phyloP scores from a whole-genome alignment of 2,329 filamentous ascomycete genomes.

The Apiospora arundinis region DNA sequence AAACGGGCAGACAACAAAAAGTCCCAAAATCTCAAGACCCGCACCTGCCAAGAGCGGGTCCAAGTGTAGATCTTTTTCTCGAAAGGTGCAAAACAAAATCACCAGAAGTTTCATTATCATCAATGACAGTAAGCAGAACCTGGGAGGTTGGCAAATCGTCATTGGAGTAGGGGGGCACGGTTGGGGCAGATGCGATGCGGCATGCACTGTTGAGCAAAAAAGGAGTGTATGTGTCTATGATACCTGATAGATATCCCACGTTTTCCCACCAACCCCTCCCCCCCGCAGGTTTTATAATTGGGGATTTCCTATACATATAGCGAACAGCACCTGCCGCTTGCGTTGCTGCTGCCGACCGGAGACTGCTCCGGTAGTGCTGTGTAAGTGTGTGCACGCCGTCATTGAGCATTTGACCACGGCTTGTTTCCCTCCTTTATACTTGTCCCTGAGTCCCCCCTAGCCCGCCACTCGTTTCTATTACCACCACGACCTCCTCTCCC shows the following conservation, averaged over 20 bases:
- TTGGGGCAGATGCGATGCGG: neutral
- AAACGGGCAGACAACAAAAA: neutral
- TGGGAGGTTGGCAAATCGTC: neutral
- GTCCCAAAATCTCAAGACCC: neutral
- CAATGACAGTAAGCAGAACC: neutral
- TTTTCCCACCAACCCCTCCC: neutral
- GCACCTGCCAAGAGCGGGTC: slow-evolving; percentile 5
- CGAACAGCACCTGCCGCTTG: neutral
- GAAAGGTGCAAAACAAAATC: neutral
- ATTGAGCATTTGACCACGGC: neutral
- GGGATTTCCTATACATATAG: neutral
- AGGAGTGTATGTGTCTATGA: neutral
- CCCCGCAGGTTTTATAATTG: neutral
- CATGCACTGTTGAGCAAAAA: neutral
- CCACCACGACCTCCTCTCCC: neutral
- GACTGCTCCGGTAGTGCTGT: neutral
- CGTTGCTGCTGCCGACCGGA: neutral
- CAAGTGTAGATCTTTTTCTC: neutral
- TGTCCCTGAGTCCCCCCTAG: neutral
- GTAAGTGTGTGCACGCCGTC: neutral
- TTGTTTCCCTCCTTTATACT: neutral
- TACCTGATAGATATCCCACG: neutral
- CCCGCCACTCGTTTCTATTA: slow-evolving; percentile 4
- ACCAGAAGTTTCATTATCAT: neutral
- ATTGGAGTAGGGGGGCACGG: neutral